Evolutionary conservation across 805 yeast species (phyloP), one percentile per base, ranked within the genome.

Genomic region (Myxozyma monticola): DNA sequence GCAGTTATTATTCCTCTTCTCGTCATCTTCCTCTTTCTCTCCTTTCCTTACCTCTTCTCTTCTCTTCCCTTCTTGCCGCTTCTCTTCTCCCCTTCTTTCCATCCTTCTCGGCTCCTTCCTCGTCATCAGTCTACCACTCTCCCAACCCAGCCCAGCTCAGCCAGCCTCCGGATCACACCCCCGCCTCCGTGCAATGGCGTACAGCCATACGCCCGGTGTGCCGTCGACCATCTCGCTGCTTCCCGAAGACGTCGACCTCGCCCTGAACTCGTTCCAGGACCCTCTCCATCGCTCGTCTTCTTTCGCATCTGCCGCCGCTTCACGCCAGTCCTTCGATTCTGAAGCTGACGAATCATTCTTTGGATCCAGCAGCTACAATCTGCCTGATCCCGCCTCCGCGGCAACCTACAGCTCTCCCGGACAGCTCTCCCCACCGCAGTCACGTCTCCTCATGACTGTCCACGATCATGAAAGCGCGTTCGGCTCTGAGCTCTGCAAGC

Each of bases 211-310:
- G 22, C 45, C 45, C 26, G 15, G 30, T 14, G 47, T 17, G 45
- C 49, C 49, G 18, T 18, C 48, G 17, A 45, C 49, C n/a, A 45
- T 45, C 37, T 12, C 31, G 10, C 34, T 45, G 10, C 46, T 20
- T 15, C 50, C 18, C 10, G 49, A 33, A 12, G 48, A 44, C n/a
- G 25, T 44, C 28, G 48, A 44, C 37, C 25, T 17, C n/a, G n/a
- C 35, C 29, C 35, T 30, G 20, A 7, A 18, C 37, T 18, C 6
- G 37, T 18, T 12, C 8, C 37, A 33, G 20, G 18, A n/a, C 9
- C 37, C 6, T 33, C 37, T 6, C n/a, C n/a, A n/a, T n/a, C n/a
- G n/a, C n/a, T n/a, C n/a, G n/a, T n/a, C n/a, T n/a, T n/a, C n/a
- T n/a, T n/a, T n/a, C n/a, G n/a, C n/a, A n/a, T n/a, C n/a, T n/a